Base-by-base conservation (phyloP, 2,329 filamentous ascomycete species). In the Gyromitra esculenta region DNA sequence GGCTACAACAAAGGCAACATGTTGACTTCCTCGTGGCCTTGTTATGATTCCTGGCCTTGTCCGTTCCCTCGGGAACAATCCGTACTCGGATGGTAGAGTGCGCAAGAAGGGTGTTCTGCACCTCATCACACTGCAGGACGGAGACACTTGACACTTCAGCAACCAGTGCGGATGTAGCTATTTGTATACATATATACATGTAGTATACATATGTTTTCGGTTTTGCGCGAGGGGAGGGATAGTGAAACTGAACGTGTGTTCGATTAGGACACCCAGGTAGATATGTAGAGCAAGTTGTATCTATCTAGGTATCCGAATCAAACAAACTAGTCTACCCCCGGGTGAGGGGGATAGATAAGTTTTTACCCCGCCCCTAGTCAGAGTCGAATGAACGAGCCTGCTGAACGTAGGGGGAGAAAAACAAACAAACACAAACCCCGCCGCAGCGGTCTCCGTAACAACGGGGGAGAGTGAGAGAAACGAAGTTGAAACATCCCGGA, bases 51-150 rank as follows among this genome's bases (percentile, higher is more conserved):
- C 45, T 54, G 50, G 48, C 71, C 50, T 63, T 60, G 59, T 57
- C 72, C 62, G 70, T 73, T 73, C 70, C 70, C 54, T 25, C 65
- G 65, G 65, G 48, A 68, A 69, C 64, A 74, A 74, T 68, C 64
- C 21, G 37, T 25, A 56, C 71, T 65, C 60, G 69, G 56, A 65
- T 50, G 39, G 59, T 54, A 73, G 41, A 37, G 21, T 43, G 54
- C 66, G 9, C n/a, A 21, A 64, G 43, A 54, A 56, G 64, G 21
- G 41, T 50, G 57, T 52, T 43, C 69, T 64, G 66, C 72, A 70
- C 56, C 72, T 65, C 72, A 75, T 75, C 72, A 75, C 72, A 71
- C 72, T 45, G 64, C 64, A 74, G 43, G 31, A 62, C 31, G 52
- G 54, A 25, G 18, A 31, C 63, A 68, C 56, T 74, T 74, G 63